Evolutionary conservation across 495 filamentous ascomycete genomes (phyloP), one percentile per base, ranked within the genome.

Genomic region (Parachaetomium inaequale): DNA sequence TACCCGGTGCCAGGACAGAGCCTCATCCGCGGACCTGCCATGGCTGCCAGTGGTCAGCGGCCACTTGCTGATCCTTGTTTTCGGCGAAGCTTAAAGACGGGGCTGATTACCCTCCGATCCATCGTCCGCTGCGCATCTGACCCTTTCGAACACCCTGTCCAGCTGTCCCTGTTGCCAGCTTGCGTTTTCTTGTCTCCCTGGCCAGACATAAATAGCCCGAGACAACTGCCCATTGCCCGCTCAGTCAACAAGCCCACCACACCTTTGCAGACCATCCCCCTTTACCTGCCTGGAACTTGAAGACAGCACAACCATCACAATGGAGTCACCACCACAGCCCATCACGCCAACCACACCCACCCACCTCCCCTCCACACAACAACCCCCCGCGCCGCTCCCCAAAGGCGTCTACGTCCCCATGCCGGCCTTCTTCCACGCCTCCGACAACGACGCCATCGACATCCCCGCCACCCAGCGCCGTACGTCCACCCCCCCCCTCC

Each of bases 321-420:
- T 55, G 53, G 36, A 43, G 31, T 25, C 55, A 21, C 31, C 55
- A 47, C 19, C n/a, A 14, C 36, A 0, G 4, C 7, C 21, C 34
- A 55, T 6, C 58, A 59, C 59, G 21, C 63, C 54, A 26, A 55
- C 55, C 36, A 57, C 40, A 12, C 55, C 31, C 21, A 45, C 55
- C 45, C 26, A 50, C 47, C 25, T 26, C 26, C 25, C 34, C 14
- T 51, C 34, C n/a, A 19, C 17, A 17, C 42, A 46, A n/a, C 42
- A 46, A 23, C 5, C 19, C 19, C 42, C 42, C n/a, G 19, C 19
- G 12, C 54, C 45, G 0, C 66, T 81, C 28, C 42, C 42, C 17
- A 17, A n/a, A 19, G 87, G 87, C 58, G 74, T 89, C 61, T 89
- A 89, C 71, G 85, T 88, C 52, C 87, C 87, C 40, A 89, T 86